Conservation (phyloP, 805 yeast species). For the Suhomyces prunicola region DNA sequence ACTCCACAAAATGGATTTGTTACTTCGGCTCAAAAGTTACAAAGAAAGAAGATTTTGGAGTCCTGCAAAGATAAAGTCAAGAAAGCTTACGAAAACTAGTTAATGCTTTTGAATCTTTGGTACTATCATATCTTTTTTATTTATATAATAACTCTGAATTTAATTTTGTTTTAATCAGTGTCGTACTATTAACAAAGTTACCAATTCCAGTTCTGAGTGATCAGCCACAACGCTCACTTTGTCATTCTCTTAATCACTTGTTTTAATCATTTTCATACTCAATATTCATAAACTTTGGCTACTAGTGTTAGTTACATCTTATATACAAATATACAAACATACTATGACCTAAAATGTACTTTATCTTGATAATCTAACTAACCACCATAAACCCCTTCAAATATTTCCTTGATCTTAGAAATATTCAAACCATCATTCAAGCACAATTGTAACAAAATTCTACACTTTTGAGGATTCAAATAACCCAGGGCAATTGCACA, state of each 20-base stretch:
- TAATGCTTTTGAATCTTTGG: not conserved
- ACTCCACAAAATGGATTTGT: conserved; percentile 94
- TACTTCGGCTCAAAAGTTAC: conserved; percentile 94
- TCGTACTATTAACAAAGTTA: not conserved
- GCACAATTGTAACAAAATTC: conserved; percentile 57
- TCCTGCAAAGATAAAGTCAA: conserved; percentile 68
- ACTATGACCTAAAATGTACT: not conserved
- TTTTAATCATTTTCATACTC: not conserved
- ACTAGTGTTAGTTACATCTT: not conserved
- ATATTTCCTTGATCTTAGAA: conserved; percentile 41
- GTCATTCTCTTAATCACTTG: not conserved
- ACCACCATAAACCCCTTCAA: conserved; percentile 45
- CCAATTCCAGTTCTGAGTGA: not conserved
- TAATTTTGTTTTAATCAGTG: not conserved
- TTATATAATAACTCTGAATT: not conserved
- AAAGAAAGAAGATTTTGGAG: conserved; percentile 82
- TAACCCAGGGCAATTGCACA: conserved; percentile 62
- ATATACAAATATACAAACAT: not conserved
- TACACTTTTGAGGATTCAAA: conserved; percentile 61
- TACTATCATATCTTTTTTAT: not conserved
- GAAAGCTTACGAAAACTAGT: conserved; percentile 45
- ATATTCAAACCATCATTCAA: conserved; percentile 39
- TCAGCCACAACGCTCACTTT: not conserved
- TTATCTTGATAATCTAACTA: not conserved
- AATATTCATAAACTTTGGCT: not conserved